Base-by-base conservation (phyloP, 1,284 basidiomycete genomes). In the Boletus semigastroideus region DNA sequence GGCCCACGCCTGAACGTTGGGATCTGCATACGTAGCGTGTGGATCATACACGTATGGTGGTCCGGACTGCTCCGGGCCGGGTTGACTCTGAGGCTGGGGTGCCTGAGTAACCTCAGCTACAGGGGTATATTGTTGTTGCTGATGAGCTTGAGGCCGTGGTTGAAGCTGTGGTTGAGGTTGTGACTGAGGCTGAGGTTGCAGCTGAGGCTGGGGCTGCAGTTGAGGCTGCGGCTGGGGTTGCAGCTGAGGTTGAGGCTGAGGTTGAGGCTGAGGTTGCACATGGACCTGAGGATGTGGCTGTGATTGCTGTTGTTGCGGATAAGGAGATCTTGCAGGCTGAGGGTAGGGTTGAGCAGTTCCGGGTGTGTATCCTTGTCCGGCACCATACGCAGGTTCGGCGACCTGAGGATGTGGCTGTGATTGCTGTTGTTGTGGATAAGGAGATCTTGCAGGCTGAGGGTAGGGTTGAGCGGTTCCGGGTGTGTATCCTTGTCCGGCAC, bases 1-100 rank as follows among this genome's bases (percentile, higher is more conserved):
- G 5, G 87, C 89, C 89, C 88, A 91, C 0, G 86, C 86, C 60
- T 90, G 86, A 9, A 83, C 87, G 57, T 88, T 88, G 34, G 82
- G 77, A 61, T 90, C 87, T 5, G 79, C 65, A 59, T 90, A 90
- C 16, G 78, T 80, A 28, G 72, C 72, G 37, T 75, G 77, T 4
- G 87, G 86, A 58, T 90, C 80, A 65, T 78, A 91, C 5, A 79
- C 72, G 62, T 83, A 91, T 7, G 88, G 89, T 17, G 87, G 87
- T 9, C 82, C 82, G 5, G 61, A 47, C 30, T 62, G 56, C 19
- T 58, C 65, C 19, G 54, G 30, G 19, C 37, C 49, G 5, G 54
- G 33, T 41, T 60, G 54, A 47, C 27, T 48, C 49, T 63, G 63
- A 44, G 51, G 48, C 17, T 61, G 55, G 8, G 37, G n/a, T 2